These are phyloP conservation scores for Penicillium sp. DNA, from an alignment of 2,329 filamentous ascomycete species.

Conservation along the genomic window DNA sequence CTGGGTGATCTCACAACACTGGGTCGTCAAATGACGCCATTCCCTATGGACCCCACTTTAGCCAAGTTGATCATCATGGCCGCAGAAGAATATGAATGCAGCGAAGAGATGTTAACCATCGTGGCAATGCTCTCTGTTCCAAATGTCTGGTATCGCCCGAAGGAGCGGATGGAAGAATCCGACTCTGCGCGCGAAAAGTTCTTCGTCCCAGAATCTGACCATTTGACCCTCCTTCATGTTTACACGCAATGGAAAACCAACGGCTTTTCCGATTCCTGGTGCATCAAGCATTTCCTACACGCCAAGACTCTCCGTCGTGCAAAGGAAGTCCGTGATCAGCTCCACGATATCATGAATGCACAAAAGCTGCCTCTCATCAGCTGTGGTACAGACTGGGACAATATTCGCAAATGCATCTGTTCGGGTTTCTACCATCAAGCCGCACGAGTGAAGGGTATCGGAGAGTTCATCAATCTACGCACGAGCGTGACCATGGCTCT, in stretches of 20 bases:
- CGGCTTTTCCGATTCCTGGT: slow-evolving; percentile 88
- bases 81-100: slow-evolving; percentile 84
- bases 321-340: slow-evolving; percentile 91
- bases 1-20: slow-evolving; percentile 86
- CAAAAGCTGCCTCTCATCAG: slow-evolving; percentile 86
- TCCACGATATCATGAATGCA: slow-evolving; percentile 89
- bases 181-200: slow-evolving; percentile 96
- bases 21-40: slow-evolving; percentile 91
- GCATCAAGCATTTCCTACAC: slow-evolving; percentile 88
- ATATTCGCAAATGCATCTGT: slow-evolving; percentile 94
- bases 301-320: slow-evolving; percentile 89
- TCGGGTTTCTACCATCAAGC: slow-evolving; percentile 98
- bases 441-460: slow-evolving; percentile 91
- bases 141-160: slow-evolving; percentile 94
- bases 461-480: slow-evolving; percentile 94
- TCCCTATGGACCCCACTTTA: slow-evolving; percentile 95
- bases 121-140: slow-evolving; percentile 98
- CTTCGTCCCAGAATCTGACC: slow-evolving; percentile 96
- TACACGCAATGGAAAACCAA: slow-evolving; percentile 95
- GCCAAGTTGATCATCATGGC: slow-evolving; percentile 94
- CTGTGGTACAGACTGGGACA: slow-evolving; percentile 96
- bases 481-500: slow-evolving; percentile 93
- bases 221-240: slow-evolving; percentile 92
- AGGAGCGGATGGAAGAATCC: slow-evolving; percentile 94
- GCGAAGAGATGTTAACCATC: slow-evolving; percentile 97